Percentiles rank a stretch among this genome's conserved stretches.
These are phyloP conservation scores for Karstenula rhodostoma DNA, from an alignment of 2,329 filamentous ascomycete genomes.

Conservation along the genomic window DNA sequence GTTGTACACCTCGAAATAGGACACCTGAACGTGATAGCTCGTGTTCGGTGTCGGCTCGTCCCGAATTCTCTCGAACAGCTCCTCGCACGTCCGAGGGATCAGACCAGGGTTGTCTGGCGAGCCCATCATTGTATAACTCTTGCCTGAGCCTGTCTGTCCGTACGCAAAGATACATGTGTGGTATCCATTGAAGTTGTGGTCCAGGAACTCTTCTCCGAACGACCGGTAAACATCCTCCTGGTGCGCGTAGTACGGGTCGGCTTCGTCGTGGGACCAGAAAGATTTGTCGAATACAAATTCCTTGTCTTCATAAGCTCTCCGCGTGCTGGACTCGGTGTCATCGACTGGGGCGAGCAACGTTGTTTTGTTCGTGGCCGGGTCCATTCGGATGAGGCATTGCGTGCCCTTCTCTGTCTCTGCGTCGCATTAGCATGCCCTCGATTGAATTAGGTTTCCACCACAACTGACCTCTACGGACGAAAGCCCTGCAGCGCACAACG, in stretches of 20 bases:
- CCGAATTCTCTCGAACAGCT: constrained; percentile 93
- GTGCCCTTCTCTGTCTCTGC: constrained; percentile 82
- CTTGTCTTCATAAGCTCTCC: constrained; percentile 85
- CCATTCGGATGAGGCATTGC: constrained; percentile 90
- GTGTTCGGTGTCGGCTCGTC: constrained; percentile 86
- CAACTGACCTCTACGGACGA: constrained; percentile 54
- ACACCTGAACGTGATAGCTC: constrained; percentile 96
- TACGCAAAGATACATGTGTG: constrained; percentile 99
- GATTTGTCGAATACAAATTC: constrained; percentile 96
- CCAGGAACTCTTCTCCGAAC: constrained; percentile 93
- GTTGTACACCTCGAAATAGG: constrained; percentile 99
- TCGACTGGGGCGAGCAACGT: constrained; percentile 76
- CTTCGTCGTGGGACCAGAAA: constrained; percentile 90
- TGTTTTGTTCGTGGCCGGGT: constrained; percentile 84
- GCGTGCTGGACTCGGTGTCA: constrained; percentile 64
- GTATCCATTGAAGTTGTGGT: constrained; percentile 99
- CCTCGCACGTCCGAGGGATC: constrained; percentile 94
- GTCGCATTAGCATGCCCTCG: constrained; percentile 29
- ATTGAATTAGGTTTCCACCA: background rate
- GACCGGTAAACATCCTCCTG: constrained; percentile 95
- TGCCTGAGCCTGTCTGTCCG: constrained; percentile 95
- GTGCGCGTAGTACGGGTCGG: constrained; percentile 84
- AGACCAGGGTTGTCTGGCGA: constrained; percentile 83
- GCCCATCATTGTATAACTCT: constrained; percentile 99
- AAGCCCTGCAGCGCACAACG: constrained; percentile 58